These are phyloP conservation scores for Heimioporus retisporus DNA, from an alignment of 1,284 basidiomycete species.

Conservation along the genomic window DNA sequence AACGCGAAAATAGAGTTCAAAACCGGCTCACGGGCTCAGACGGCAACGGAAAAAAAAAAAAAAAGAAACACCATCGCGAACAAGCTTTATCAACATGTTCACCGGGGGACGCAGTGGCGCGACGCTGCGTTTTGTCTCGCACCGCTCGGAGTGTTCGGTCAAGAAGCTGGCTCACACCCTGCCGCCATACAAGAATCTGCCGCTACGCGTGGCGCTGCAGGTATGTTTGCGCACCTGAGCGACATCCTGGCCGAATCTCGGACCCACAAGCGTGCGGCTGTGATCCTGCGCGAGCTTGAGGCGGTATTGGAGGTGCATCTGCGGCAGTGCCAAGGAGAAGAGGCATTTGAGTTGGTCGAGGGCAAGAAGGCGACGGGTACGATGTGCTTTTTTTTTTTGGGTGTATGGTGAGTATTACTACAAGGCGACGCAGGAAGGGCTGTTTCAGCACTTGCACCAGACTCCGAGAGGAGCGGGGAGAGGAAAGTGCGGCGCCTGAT, in stretches of 20 bases:
- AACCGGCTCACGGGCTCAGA: background rate
- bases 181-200: conserved; percentile 94
- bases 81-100: conserved; percentile 92
- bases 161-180: conserved; percentile 97
- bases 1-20: too few species aligned
- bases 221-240: conserved; percentile 86
- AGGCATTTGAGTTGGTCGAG: conserved; percentile 86
- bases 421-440: too few species aligned
- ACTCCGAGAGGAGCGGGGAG: too few species aligned
- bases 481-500: too few species aligned
- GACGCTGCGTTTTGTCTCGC: conserved; percentile 98
- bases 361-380: conserved; percentile 67
- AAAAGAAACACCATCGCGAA: conserved; percentile 86
- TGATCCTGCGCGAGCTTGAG: conserved; percentile 93
- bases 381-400: conserved; percentile 42
- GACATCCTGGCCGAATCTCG: conserved; percentile 91
- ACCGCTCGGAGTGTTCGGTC: conserved; percentile 90
- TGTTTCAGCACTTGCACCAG: too few species aligned
- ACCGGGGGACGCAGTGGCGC: conserved; percentile 93
- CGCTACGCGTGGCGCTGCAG: conserved; percentile 70
- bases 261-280: conserved; percentile 82
- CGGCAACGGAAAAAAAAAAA: conserved; percentile 85
- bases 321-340: conserved; percentile 87
- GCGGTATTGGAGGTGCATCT: conserved; percentile 84
- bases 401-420: too few species aligned